Base-by-base conservation (phyloP, 2,329 filamentous ascomycete species). In the Fusarium citri region DNA sequence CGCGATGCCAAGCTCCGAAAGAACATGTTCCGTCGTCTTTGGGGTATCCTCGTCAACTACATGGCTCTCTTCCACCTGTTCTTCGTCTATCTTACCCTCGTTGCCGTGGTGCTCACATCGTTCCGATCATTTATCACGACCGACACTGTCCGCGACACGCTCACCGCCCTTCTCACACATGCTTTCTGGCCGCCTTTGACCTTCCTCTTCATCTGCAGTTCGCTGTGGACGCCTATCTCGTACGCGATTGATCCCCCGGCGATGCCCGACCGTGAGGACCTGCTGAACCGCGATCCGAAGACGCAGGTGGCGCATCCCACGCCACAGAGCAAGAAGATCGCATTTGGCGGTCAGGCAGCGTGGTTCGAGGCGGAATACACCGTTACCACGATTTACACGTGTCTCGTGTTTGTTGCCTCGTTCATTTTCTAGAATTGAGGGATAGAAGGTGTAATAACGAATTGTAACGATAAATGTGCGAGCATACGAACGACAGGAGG, bases 181-280 rank as follows among this genome's bases (percentile, higher is more conserved):
- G 87, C 86, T 15, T 87, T 86, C 78, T 90, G 88, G 88, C 87
- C 87, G 8, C 88, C 88, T 0, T 72, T 89, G 45, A 85, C 86
- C 1, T 89, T 87, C 78, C 72, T 88, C 45, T 85, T 86, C 73
- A 82, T 86, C 49, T 84, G 83, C 79, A 84, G 80, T 53, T 85
- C 85, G 2, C 78, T 87, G 26, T 89, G 86, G 86, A 87, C 83
- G 0, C 89, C 89, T 0, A 82, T 91, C 47, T 81, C 82, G 2
- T 91, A 91, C 73, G 86, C 87, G 25, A 85, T 90, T 56, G 85
- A 86, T 68, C 89, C 89, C 1, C 89, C 89, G 0, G 78, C 74
- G 5, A 84, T 88, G 79, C 86, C 87, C 0, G 85, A 88, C 31
- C 83, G 88, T 18, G 85, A 89, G 74, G 82, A 87, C 8, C 78